A percentile compares a stretch with the other conserved stretches of the same genome.
phyloP scores from a whole-genome alignment of 2,329 filamentous ascomycete species.

The Triangularia verruculosa region DNA sequence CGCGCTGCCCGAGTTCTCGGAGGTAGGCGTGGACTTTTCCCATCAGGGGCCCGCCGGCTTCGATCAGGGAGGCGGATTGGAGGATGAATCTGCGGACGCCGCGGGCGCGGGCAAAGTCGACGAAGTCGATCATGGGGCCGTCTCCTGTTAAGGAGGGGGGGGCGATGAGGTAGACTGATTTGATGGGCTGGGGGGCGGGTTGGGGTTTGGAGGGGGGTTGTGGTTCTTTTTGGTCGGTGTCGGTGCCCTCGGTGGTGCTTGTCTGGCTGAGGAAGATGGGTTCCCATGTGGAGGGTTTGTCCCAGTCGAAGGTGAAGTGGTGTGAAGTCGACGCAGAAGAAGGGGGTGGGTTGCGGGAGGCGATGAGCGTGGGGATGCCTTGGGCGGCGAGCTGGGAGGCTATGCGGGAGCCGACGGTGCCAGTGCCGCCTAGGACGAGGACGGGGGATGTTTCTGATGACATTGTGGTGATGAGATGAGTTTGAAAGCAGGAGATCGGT shows the following conservation, averaged over 20 bases:
- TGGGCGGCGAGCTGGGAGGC: slow-evolving; percentile 34
- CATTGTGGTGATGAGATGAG: not conserved
- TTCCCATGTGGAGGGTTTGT: slow-evolving; percentile 39
- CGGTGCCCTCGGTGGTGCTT: not conserved
- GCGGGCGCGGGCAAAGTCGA: slow-evolving; percentile 38
- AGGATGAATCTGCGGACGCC: slow-evolving; percentile 45
- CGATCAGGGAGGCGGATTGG: slow-evolving; percentile 38
- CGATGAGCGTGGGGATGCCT: slow-evolving; percentile 34
- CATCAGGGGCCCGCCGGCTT: slow-evolving; percentile 36
- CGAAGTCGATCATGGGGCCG: slow-evolving; percentile 38
- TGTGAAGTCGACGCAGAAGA: slow-evolving; percentile 13
- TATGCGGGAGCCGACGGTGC: slow-evolving; percentile 43
- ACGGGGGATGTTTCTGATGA: slow-evolving; percentile 23
- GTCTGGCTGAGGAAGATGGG: slow-evolving; percentile 31
- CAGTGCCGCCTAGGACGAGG: slow-evolving; percentile 44
- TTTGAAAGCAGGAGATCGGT: not conserved
- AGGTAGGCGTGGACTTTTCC: slow-evolving; percentile 40
- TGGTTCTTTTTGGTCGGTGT: not conserved
- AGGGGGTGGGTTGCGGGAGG: slow-evolving; percentile 36
- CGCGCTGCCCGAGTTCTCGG: slow-evolving; percentile 34
- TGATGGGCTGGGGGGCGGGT: slow-evolving; percentile 25
- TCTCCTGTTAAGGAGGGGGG: slow-evolving; percentile 35
- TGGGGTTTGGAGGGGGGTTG: not conserved
- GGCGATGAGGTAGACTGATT: slow-evolving; percentile 41
- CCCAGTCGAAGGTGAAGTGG: slow-evolving; percentile 45